These are phyloP conservation scores for Solanum stenotomum DNA, from an alignment of 257 asterid genomes.

Conservation along the genomic window DNA sequence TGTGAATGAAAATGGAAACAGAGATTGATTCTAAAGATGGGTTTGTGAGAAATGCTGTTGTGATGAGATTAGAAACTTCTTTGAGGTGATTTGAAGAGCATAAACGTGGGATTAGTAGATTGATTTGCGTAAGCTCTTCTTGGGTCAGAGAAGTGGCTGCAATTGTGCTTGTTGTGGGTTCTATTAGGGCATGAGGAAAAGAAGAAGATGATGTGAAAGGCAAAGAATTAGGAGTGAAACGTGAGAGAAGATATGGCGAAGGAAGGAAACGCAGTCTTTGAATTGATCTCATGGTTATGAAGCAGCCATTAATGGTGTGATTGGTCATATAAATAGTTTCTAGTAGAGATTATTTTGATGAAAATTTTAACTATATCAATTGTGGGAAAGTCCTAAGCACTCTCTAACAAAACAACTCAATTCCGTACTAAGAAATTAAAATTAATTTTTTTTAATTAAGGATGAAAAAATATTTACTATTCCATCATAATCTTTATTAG, in stretches of 20 bases:
- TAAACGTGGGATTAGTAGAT: constrained; percentile 40
- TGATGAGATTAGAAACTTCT: constrained; percentile 35
- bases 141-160: constrained; percentile 13
- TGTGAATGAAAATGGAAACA: constrained; percentile 22
- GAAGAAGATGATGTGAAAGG: constrained; percentile 1
- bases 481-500: too few relatives aligned
- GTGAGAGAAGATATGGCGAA: constrained; percentile 2
- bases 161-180: background rate
- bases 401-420: too few relatives aligned
- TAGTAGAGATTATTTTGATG: too few relatives aligned
- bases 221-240: background rate
- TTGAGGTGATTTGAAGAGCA: constrained; percentile 41
- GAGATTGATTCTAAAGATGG: constrained; percentile 37
- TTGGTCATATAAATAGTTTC: background rate
- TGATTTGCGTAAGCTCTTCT: constrained; percentile 36
- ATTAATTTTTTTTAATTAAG: rapidly evolving
- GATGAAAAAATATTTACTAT: rapidly evolving
- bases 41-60: constrained; percentile 36
- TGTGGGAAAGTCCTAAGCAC: too few relatives aligned
- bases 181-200: background rate
- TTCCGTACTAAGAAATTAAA: too few relatives aligned
- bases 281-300: constrained; percentile 2
- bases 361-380: too few relatives aligned
- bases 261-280: constrained; percentile 18
- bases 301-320: background rate